Conservation (phyloP, 139 green algal genomes). For the Deuterostichococcus epilithicus region DNA sequence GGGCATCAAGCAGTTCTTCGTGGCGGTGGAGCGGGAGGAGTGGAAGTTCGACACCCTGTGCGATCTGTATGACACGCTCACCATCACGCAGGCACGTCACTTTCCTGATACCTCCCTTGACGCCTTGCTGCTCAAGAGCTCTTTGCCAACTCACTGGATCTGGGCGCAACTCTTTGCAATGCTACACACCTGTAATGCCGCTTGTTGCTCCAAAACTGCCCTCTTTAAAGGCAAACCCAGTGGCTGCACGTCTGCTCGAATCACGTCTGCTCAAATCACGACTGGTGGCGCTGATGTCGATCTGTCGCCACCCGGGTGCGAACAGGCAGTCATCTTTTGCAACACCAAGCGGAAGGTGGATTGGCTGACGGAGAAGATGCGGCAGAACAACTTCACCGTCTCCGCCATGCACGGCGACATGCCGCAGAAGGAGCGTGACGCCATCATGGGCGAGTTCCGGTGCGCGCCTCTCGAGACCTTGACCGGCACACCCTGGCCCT, state of each 20-base stretch:
- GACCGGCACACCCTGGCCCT: not conserved
- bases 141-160: no score
- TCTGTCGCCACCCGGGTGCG: not conserved
- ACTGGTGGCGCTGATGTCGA: no score
- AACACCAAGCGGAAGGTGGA: constrained; percentile 95
- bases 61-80: constrained; percentile 99
- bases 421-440: constrained; percentile 97
- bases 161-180: no score
- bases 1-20: constrained; percentile 99
- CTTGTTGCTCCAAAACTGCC: no score
- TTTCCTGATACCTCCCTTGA: no score
- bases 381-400: constrained; percentile 97
- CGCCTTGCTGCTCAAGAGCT: no score
- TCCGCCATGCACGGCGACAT: constrained; percentile 98
- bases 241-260: no score
- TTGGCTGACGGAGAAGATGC: constrained; percentile 72
- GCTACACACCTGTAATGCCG: no score
- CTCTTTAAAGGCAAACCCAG: no score
- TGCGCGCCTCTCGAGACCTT: not conserved
- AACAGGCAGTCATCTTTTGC: constrained; percentile 97
- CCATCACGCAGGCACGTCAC: constrained; percentile 81
- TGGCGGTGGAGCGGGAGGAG: constrained; percentile 97
- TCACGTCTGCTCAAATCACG: no score
- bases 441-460: constrained; percentile 96
- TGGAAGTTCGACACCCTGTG: constrained; percentile 99